Evolutionary conservation across 2,329 filamentous ascomycete genomes (phyloP).

Genomic region (Cephalotrichum gorgonifer): DNA sequence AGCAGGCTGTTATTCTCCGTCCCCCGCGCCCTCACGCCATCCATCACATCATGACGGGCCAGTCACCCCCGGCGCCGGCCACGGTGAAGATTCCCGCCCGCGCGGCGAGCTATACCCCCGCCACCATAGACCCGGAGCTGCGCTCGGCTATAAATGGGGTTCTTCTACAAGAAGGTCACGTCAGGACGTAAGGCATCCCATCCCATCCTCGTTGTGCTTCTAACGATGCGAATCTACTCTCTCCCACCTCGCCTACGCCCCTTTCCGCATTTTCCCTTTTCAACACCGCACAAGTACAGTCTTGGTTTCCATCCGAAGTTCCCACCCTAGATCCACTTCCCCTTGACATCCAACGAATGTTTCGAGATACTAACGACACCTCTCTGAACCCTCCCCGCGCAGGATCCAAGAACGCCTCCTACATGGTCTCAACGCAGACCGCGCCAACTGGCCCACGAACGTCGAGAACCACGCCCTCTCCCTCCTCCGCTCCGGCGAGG

Average conservation of each 20-base stretch:
- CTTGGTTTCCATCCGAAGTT: too few species aligned
- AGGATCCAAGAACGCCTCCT: conserved; percentile 57
- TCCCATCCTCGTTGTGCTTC: neutral
- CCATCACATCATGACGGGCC: conserved; percentile 8
- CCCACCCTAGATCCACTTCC: too few species aligned
- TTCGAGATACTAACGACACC: too few species aligned
- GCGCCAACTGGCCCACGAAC: conserved; percentile 51
- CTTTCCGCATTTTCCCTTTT: too few species aligned
- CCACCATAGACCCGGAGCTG: conserved; percentile 51
- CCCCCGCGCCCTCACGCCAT: too few species aligned
- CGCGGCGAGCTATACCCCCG: conserved; percentile 48
- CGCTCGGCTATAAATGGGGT: conserved; percentile 52
- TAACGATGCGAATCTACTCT: too few species aligned
- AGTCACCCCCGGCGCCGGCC: conserved; percentile 37
- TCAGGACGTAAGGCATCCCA: conserved; percentile 36
- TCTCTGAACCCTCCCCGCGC: conserved; percentile 3
- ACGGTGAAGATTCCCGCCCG: conserved; percentile 50
- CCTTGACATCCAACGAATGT: too few species aligned
- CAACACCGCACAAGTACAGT: too few species aligned
- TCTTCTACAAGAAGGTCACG: conserved; percentile 47
- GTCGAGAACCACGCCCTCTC: conserved; percentile 49
- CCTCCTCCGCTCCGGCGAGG: conserved; percentile 50
- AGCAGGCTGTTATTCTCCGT: too few species aligned
- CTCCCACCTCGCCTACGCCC: too few species aligned
- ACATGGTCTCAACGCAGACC: conserved; percentile 48